Percentiles rank a stretch among this genome's conserved stretches.
Evolutionary conservation across 106 monocot species (phyloP).

Genomic region (Platanthera guangdongensis): DNA sequence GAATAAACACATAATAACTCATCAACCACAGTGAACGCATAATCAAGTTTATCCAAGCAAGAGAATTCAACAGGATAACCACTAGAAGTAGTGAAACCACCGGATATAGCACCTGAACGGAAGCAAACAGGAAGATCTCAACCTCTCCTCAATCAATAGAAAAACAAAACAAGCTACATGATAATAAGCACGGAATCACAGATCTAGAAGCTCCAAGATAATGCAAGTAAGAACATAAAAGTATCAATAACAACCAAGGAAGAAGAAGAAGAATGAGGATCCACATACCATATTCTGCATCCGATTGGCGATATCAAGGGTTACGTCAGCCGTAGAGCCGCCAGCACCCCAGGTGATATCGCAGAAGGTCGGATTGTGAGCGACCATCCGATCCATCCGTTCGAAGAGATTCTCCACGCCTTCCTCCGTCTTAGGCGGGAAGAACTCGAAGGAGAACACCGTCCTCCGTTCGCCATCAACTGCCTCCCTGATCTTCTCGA

Average conservation of each 20-base stretch:
- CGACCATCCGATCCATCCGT: slow-evolving; percentile 81
- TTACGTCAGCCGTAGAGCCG: slow-evolving; percentile 81
- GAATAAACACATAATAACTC: too few relatives aligned
- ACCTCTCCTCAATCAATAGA: background rate
- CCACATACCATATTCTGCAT: slow-evolving; percentile 86
- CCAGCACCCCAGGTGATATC: slow-evolving; percentile 94
- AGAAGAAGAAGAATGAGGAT: background rate
- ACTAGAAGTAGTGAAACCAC: too few relatives aligned
- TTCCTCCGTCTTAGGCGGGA: slow-evolving; percentile 83
- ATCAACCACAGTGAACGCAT: too few relatives aligned
- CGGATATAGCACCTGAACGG: too few relatives aligned
- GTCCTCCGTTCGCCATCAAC: slow-evolving; percentile 44
- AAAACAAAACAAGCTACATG: too few relatives aligned
- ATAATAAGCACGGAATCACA: slow-evolving; percentile 1
- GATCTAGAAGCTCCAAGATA: background rate
- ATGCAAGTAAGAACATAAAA: background rate
- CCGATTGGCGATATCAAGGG: slow-evolving; percentile 77
- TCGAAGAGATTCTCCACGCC: slow-evolving; percentile 90
- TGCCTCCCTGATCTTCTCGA: slow-evolving; percentile 60
- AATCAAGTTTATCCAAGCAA: too few relatives aligned
- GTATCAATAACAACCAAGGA: background rate
- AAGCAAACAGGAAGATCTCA: background rate
- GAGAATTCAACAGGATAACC: too few relatives aligned
- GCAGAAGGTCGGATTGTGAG: slow-evolving; percentile 79
- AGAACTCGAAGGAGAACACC: slow-evolving; percentile 93